Percentiles rank a stretch among this genome's conserved stretches.
phyloP scores from a whole-genome alignment of 257 asterid species.

The Nemophila menziesii region DNA sequence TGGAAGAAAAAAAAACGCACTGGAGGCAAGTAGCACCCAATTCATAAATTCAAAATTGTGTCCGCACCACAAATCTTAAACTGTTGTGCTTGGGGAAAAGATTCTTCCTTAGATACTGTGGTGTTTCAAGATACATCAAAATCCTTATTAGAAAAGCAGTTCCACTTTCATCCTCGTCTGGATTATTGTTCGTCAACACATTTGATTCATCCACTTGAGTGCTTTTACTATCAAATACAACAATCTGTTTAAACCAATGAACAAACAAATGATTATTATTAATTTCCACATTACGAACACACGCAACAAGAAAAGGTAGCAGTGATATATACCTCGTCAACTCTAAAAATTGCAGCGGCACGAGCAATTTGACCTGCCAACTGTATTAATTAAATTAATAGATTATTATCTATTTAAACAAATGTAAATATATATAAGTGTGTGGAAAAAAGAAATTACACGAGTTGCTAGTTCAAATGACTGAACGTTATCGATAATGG shows the following conservation, averaged over 20 bases:
- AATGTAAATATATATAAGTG: too few species aligned
- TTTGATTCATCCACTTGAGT: constrained; percentile 29
- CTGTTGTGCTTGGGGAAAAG: constrained; percentile 77
- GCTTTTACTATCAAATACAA: constrained; percentile 61
- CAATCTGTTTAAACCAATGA: constrained; percentile 36
- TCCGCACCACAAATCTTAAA: constrained; percentile 80
- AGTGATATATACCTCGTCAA: constrained; percentile 60
- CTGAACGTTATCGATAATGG: constrained; percentile 72
- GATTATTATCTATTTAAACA: too few species aligned
- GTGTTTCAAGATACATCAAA: constrained; percentile 88
- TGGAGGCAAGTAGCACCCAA: neutral
- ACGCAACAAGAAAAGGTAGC: constrained; percentile 1
- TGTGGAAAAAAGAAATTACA: constrained; percentile 17
- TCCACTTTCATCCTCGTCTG: constrained; percentile 58
- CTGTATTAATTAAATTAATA: constrained; percentile 19
- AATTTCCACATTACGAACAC: neutral
- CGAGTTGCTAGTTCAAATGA: constrained; percentile 83
- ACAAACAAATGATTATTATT: neutral
- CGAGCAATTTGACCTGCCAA: constrained; percentile 97
- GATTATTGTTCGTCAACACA: constrained; percentile 25
- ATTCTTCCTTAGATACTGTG: constrained; percentile 88
- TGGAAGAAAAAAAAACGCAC: neutral
- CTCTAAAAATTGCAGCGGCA: constrained; percentile 73
- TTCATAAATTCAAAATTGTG: constrained; percentile 3
- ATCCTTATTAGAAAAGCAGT: constrained; percentile 75